Conservation (phyloP, 2,329 filamentous ascomycete genomes). For the Colletotrichum tanaceti region DNA sequence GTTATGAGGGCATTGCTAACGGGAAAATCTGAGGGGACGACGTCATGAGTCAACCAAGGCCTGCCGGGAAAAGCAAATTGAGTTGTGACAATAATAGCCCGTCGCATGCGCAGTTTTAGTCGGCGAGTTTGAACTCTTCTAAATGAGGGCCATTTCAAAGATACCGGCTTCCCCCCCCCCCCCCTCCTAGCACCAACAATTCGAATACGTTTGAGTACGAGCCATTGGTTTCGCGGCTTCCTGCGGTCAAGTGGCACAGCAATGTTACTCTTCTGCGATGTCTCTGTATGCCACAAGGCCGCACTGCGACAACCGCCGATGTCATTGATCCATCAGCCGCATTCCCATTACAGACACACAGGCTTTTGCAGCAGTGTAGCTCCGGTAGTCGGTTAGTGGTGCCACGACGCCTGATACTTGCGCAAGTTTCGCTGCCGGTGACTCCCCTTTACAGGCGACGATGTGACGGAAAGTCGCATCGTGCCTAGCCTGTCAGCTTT, state of each 20-base stretch:
- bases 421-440: conserved; percentile 15
- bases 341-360: conserved; percentile 3
- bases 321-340: background rate
- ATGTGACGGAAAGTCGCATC: conserved; percentile 4
- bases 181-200: conserved; percentile 1
- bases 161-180: conserved; percentile 1
- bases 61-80: conserved; percentile 13
- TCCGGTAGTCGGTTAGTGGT: conserved; percentile 22
- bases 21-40: conserved; percentile 21
- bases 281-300: conserved; percentile 29
- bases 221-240: conserved; percentile 13
- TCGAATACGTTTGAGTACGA: conserved; percentile 23
- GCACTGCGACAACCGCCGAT: background rate
- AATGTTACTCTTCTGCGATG: conserved; percentile 18
- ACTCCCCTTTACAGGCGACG: background rate
- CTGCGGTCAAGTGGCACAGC: conserved; percentile 31
- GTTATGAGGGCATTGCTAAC: conserved; percentile 21
- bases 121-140: background rate
- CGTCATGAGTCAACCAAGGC: conserved; percentile 25
- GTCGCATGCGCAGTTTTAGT: background rate
- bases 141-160: conserved; percentile 25
- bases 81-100: conserved; percentile 25
- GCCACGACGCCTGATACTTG: conserved; percentile 17
- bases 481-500: conserved; percentile 15
- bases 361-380: conserved; percentile 6